These are phyloP conservation scores for Dendrobium officinale DNA, from an alignment of 106 monocot genomes.

Conservation along the genomic window DNA sequence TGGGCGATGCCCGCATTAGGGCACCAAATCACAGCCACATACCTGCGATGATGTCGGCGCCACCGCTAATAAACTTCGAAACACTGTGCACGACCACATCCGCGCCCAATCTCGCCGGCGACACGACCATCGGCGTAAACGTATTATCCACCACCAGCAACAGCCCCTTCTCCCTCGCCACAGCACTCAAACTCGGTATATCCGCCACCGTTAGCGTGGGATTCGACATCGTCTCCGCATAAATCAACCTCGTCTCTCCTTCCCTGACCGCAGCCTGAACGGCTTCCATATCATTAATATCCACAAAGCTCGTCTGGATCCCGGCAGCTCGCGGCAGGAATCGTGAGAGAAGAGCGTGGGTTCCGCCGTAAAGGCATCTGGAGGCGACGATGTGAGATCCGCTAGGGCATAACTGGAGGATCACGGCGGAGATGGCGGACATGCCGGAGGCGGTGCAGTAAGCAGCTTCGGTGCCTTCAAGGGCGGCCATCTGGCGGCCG, in stretches of 20 bases:
- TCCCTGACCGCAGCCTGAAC: slow-evolving; percentile 41
- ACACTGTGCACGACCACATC: slow-evolving; percentile 93
- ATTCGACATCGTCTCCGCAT: slow-evolving; percentile 75
- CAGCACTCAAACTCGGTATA: slow-evolving; percentile 40
- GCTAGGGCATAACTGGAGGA: slow-evolving; percentile 61
- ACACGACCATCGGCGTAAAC: slow-evolving; percentile 86
- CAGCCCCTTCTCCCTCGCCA: slow-evolving; percentile 70
- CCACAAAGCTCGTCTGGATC: slow-evolving; percentile 65
- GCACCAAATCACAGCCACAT: background rate
- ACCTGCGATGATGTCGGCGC: slow-evolving; percentile 94
- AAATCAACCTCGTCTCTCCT: slow-evolving; percentile 75
- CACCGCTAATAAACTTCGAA: slow-evolving; percentile 90
- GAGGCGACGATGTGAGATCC: slow-evolving; percentile 90
- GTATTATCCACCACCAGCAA: slow-evolving; percentile 91
- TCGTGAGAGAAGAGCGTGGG: slow-evolving; percentile 65
- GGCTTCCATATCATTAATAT: slow-evolving; percentile 35
- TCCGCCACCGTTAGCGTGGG: slow-evolving; percentile 81
- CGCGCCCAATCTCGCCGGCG: slow-evolving; percentile 81
- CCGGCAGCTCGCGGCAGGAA: slow-evolving; percentile 55
- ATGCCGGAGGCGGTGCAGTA: slow-evolving; percentile 97
- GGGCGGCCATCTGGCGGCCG: slow-evolving; percentile 83
- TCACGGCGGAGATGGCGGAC: slow-evolving; percentile 81
- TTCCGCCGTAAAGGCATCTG: slow-evolving; percentile 88
- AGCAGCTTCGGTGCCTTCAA: slow-evolving; percentile 95
- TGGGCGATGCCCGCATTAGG: background rate